Evolutionary conservation across 805 yeast species (phyloP).

Genomic region (Cyberlindnera sargentensis): DNA sequence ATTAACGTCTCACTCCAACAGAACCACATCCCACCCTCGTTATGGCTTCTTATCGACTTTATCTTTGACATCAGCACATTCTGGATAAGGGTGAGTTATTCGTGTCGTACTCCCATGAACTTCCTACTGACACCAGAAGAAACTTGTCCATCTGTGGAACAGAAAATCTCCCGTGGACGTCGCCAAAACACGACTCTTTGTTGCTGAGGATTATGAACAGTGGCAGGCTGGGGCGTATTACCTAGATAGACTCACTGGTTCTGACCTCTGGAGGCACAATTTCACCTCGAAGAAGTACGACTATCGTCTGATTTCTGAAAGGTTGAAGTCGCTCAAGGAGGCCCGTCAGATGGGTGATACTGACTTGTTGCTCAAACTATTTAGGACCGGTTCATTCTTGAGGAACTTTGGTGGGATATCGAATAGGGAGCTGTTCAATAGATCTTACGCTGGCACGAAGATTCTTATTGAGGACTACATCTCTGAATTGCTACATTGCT

Average conservation of each 20-base stretch:
- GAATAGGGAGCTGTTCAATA: conserved; percentile 67
- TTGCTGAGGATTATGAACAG: conserved; percentile 54
- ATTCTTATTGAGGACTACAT: conserved; percentile 81
- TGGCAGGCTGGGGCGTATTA: conserved; percentile 54
- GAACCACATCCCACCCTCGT: conserved; percentile 35
- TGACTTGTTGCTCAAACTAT: conserved; percentile 50
- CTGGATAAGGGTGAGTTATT: conserved; percentile 27
- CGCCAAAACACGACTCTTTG: conserved; percentile 40
- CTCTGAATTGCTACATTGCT: conserved; percentile 62
- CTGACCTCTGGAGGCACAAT: conserved; percentile 71
- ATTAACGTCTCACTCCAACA: not conserved
- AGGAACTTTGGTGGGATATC: conserved; percentile 91
- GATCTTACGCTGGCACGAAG: conserved; percentile 86
- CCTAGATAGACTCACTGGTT: conserved; percentile 46
- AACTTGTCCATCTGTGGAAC: conserved; percentile 18
- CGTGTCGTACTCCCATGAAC: not conserved
- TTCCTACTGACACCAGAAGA: conserved; percentile 18
- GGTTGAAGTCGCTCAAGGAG: conserved; percentile 52
- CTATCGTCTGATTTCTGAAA: conserved; percentile 70
- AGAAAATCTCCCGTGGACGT: conserved; percentile 39
- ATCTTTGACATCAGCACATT: conserved; percentile 34
- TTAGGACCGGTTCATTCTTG: conserved; percentile 72
- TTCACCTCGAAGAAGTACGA: conserved; percentile 79
- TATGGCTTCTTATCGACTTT: conserved; percentile 34
- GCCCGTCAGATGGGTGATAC: conserved; percentile 55